Conservation (phyloP, 352 stramenopile genomes). For the Phytophthora ohioensis region DNA sequence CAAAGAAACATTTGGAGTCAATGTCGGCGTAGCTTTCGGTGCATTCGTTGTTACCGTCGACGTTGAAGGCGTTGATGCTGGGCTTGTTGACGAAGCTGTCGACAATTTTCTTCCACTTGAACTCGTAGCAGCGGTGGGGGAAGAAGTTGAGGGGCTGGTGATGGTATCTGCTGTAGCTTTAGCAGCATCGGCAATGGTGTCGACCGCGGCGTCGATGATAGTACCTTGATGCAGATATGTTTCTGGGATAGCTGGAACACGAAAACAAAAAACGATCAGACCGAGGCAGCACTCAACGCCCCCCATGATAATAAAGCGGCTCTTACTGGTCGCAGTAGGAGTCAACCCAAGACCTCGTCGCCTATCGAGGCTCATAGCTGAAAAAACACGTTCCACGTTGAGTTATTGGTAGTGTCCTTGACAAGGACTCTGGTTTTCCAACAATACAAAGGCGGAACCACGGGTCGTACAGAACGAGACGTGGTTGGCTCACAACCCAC, state of each 20-base stretch:
- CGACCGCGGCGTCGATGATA: slow-evolving; percentile 6
- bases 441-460: no score
- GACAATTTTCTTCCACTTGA: slow-evolving; percentile 9
- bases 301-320: slow-evolving; percentile 3
- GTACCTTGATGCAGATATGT: background rate
- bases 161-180: slow-evolving; percentile 18
- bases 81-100: slow-evolving; percentile 2
- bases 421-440: no score
- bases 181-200: slow-evolving; percentile 11
- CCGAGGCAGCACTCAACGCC: no score
- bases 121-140: background rate
- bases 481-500: no score
- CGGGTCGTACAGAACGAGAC: no score
- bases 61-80: background rate
- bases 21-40: background rate
- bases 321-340: slow-evolving; percentile 26
- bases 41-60: slow-evolving; percentile 1
- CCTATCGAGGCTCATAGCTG: slow-evolving; percentile 10
- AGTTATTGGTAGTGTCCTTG: background rate
- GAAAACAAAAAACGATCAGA: no score
- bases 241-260: no score
- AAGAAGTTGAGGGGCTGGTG: slow-evolving; percentile 2
- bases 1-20: background rate
- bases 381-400: background rate
- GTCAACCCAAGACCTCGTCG: background rate